A percentile compares a stretch with the other conserved stretches of the same genome.
These are phyloP conservation scores for Debaryomyces psychrophilus DNA, from an alignment of 1,139 yeast genomes.

Conservation along the genomic window DNA sequence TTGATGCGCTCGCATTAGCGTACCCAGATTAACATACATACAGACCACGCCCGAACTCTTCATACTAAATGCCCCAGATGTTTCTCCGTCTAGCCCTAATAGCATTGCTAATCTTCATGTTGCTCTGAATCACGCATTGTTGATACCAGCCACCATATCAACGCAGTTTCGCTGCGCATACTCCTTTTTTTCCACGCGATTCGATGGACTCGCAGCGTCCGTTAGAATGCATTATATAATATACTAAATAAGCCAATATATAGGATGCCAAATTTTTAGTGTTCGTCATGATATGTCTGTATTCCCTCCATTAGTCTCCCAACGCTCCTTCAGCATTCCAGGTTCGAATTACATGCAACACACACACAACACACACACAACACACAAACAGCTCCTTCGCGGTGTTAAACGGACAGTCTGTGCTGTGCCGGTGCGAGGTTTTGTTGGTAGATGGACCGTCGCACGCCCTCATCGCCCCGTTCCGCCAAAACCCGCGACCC, in stretches of 20 bases:
- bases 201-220: no score
- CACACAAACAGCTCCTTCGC: not conserved
- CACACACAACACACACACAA: no score
- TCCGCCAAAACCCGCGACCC: no score
- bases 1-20: not conserved
- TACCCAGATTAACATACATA: not conserved
- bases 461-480: conserved; percentile 1
- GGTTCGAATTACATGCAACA: no score
- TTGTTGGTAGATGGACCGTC: not conserved
- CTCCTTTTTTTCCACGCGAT: no score
- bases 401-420: not conserved
- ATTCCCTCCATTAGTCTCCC: no score
- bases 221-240: no score
- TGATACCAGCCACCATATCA: not conserved
- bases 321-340: no score
- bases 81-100: conserved; percentile 8
- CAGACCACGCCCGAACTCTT: not conserved
- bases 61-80: not conserved
- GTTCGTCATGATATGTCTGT: no score
- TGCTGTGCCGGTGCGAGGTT: not conserved
- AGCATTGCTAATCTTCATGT: conserved; percentile 6
- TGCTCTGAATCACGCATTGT: not conserved
- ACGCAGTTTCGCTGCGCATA: no score
- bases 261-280: no score
- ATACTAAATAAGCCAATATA: no score